Conservation (phyloP, 495 filamentous ascomycete genomes). For the Evernia prunastri region DNA sequence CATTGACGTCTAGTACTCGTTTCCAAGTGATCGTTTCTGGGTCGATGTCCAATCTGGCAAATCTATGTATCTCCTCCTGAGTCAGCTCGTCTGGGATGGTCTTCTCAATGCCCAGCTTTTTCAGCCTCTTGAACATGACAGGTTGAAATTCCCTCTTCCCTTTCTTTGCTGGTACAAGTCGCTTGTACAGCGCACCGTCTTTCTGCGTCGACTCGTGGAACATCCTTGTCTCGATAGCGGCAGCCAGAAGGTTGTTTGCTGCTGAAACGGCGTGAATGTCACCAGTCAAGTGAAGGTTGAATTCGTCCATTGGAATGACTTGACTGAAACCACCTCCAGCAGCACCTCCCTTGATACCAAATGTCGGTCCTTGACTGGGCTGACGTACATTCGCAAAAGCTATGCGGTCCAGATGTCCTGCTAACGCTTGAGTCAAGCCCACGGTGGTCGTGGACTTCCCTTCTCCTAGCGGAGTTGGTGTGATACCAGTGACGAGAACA, state of each 20-base stretch:
- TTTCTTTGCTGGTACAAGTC: constrained; percentile 83
- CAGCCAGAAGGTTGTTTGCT: constrained; percentile 96
- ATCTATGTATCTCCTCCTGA: constrained; percentile 76
- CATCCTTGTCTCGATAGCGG: constrained; percentile 95
- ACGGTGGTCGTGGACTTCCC: constrained; percentile 99
- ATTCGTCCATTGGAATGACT: constrained; percentile 99
- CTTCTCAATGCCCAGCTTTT: constrained; percentile 94
- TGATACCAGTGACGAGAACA: constrained; percentile 89
- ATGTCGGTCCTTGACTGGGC: constrained; percentile 94
- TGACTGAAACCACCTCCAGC: constrained; percentile 97
- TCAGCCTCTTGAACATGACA: constrained; percentile 83
- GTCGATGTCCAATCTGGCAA: constrained; percentile 92
- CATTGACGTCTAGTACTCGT: constrained; percentile 93
- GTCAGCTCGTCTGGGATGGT: constrained; percentile 86
- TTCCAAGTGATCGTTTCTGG: constrained; percentile 96
- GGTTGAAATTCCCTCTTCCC: constrained; percentile 81
- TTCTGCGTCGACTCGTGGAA: constrained; percentile 96
- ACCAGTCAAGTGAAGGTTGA: constrained; percentile 94
- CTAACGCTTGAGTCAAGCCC: constrained; percentile 89
- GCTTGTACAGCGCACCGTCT: constrained; percentile 79
- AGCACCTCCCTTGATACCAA: constrained; percentile 97
- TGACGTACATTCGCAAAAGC: constrained; percentile 95
- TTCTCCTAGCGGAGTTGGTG: constrained; percentile 94
- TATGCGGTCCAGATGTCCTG: constrained; percentile 77
- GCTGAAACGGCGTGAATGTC: constrained; percentile 97